Evolutionary conservation across 345 rosid species (phyloP).

Genomic region (Passiflora organensis): DNA sequence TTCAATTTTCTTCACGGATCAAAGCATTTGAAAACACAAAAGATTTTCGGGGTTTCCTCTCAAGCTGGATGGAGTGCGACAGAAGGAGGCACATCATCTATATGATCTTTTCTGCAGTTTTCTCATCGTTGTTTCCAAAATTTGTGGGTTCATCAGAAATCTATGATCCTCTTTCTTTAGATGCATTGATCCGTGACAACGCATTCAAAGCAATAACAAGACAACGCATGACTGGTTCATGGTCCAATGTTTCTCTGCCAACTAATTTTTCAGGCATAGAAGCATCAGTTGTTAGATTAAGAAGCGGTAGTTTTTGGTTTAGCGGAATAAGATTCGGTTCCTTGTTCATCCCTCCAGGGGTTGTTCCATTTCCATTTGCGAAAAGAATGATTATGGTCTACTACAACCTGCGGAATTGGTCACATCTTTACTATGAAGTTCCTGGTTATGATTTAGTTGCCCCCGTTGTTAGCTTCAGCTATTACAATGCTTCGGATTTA

Average conservation of each 20-base stretch:
- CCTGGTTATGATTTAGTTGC: conserved; percentile 45
- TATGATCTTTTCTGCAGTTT: conserved; percentile 15
- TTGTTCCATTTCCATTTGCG: conserved; percentile 41
- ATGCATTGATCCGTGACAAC: conserved; percentile 32
- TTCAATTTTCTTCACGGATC: not conserved
- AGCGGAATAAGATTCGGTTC: conserved; percentile 40
- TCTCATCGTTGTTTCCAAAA: conserved; percentile 5
- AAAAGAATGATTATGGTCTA: conserved; percentile 52
- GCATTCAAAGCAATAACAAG: conserved; percentile 24
- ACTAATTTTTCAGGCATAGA: conserved; percentile 48
- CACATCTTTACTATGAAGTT: conserved; percentile 49
- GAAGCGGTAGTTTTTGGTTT: conserved; percentile 57
- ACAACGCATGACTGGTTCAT: conserved; percentile 44
- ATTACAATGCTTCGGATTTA: conserved; percentile 48
- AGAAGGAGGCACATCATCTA: conserved; percentile 19
- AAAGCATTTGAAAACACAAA: conserved; percentile 25
- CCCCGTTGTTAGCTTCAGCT: conserved; percentile 62
- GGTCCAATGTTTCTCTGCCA: conserved; percentile 48
- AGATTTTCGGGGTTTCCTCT: not conserved
- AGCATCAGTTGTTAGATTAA: conserved; percentile 50
- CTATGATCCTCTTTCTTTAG: conserved; percentile 36
- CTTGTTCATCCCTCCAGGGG: conserved; percentile 50
- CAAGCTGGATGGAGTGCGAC: conserved; percentile 33
- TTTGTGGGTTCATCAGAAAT: conserved; percentile 24
- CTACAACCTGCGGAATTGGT: conserved; percentile 41